These are phyloP conservation scores for Paraphaeosphaeria sporulosa DNA, from an alignment of 2,329 filamentous ascomycete species.

Conservation along the genomic window DNA sequence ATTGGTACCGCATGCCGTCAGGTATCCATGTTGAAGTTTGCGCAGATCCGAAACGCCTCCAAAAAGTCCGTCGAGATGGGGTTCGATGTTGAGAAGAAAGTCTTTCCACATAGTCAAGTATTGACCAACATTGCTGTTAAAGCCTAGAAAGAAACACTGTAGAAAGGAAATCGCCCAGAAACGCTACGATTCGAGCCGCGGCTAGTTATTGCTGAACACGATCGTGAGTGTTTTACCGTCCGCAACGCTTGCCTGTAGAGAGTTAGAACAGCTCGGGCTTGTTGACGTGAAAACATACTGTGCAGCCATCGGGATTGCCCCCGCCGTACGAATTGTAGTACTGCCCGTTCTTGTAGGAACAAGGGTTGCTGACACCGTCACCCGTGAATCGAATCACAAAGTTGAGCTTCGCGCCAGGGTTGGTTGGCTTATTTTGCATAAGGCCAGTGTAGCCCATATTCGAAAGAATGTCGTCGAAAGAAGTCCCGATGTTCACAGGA, in stretches of 20 bases:
- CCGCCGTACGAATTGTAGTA: conserved; percentile 64
- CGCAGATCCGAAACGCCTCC: conserved; percentile 28
- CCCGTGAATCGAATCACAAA: conserved; percentile 82
- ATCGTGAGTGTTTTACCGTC: conserved; percentile 35
- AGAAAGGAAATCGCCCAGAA: conserved; percentile 5
- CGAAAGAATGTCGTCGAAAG: conserved; percentile 60
- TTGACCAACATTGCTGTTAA: conserved; percentile 24
- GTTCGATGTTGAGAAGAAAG: conserved; percentile 13
- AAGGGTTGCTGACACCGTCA: conserved; percentile 60
- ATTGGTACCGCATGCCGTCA: conserved; percentile 10
- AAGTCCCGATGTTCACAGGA: conserved; percentile 84
- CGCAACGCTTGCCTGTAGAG: conserved; percentile 30
- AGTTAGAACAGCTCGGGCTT: not conserved
- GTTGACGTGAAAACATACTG: conserved; percentile 64
- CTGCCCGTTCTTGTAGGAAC: conserved; percentile 70
- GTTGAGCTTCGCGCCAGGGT: conserved; percentile 67
- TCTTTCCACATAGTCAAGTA: conserved; percentile 27
- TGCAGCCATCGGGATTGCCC: conserved; percentile 70
- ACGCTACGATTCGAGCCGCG: not conserved
- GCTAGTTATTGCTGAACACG: conserved; percentile 37
- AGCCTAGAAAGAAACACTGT: conserved; percentile 7
- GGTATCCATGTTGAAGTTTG: conserved; percentile 12
- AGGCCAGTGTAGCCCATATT: conserved; percentile 78
- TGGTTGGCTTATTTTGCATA: conserved; percentile 84
- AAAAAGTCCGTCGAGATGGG: conserved; percentile 33